These are phyloP conservation scores for Xerocomellus chrysenteron DNA, from an alignment of 768 basidiomycete genomes.

Conservation along the genomic window DNA sequence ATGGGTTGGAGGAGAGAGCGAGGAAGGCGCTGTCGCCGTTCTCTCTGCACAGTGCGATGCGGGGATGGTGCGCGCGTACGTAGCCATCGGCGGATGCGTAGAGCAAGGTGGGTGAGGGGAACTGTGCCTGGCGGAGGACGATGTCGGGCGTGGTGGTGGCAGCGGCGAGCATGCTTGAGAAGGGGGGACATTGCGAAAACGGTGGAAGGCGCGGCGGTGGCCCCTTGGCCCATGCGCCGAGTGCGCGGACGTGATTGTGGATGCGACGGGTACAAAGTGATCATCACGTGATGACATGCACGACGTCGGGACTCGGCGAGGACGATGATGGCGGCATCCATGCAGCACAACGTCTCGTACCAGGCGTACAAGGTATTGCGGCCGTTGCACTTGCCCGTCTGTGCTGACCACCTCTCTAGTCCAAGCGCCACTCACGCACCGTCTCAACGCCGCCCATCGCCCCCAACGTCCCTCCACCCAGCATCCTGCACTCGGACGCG, in stretches of 20 bases:
- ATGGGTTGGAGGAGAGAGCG: no score
- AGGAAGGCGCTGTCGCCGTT: no score
- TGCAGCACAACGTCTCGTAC: slow-evolving; percentile 40
- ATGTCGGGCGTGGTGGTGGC: slow-evolving; percentile 69
- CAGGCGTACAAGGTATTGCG: slow-evolving; percentile 46
- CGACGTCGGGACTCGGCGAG: no score
- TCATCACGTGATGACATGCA: slow-evolving; percentile 10
- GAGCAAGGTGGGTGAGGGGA: slow-evolving; percentile 55
- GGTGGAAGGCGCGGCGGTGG: slow-evolving; percentile 33
- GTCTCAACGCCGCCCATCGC: slow-evolving; percentile 31
- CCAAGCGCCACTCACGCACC: slow-evolving; percentile 48
- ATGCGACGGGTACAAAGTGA: slow-evolving; percentile 44
- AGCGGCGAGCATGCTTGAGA: slow-evolving; percentile 57
- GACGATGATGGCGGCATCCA: neutral
- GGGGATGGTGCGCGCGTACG: slow-evolving; percentile 68
- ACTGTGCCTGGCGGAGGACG: slow-evolving; percentile 54
- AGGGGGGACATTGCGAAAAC: slow-evolving; percentile 46
- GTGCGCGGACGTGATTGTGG: slow-evolving; percentile 74
- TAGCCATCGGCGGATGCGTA: slow-evolving; percentile 74
- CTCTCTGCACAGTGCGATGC: no score
- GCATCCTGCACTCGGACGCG: slow-evolving; percentile 5
- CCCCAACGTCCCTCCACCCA: slow-evolving; percentile 19
- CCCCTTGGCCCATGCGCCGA: slow-evolving; percentile 79
- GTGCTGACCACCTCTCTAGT: slow-evolving; percentile 27
- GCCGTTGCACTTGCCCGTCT: neutral